Percentiles rank a stretch among this genome's conserved stretches.
phyloP scores from a whole-genome alignment of 306 rosid genomes.

The Rosa multiflora region DNA sequence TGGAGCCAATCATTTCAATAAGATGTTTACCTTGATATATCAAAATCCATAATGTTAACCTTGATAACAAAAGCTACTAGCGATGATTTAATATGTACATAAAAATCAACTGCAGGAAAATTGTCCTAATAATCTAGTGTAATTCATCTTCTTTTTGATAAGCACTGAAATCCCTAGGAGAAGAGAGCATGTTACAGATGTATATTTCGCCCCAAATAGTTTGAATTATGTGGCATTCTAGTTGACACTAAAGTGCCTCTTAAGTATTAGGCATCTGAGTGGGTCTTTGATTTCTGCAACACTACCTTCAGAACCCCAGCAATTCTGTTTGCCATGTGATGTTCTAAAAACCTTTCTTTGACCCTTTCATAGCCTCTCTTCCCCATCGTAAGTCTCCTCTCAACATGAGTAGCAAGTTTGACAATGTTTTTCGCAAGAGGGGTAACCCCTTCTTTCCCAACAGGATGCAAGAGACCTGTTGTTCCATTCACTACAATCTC shows the following conservation, averaged over 20 bases:
- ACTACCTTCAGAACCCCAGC: slow-evolving; percentile 68
- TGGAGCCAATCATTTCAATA: background rate
- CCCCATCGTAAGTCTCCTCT: slow-evolving; percentile 91
- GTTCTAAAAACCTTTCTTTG: slow-evolving; percentile 75
- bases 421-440: slow-evolving; percentile 84
- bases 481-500: slow-evolving; percentile 90
- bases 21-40: background rate
- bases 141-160: slow-evolving; percentile 2
- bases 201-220: background rate
- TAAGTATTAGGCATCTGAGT: slow-evolving; percentile 31
- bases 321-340: slow-evolving; percentile 79
- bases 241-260: background rate
- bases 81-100: slow-evolving; percentile 25
- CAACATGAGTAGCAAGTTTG: slow-evolving; percentile 78
- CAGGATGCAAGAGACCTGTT: slow-evolving; percentile 79
- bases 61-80: slow-evolving; percentile 22
- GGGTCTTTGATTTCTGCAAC: slow-evolving; percentile 54
- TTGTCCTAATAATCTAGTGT: background rate
- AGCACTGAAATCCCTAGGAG: background rate
- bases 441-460: slow-evolving; percentile 66
- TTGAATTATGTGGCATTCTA: background rate
- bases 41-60: slow-evolving; percentile 1
- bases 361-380: slow-evolving; percentile 83
- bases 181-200: background rate
- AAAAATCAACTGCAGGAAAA: background rate